These are phyloP conservation scores for Lycium barbarum DNA, from an alignment of 257 asterid species.

Conservation along the genomic window DNA sequence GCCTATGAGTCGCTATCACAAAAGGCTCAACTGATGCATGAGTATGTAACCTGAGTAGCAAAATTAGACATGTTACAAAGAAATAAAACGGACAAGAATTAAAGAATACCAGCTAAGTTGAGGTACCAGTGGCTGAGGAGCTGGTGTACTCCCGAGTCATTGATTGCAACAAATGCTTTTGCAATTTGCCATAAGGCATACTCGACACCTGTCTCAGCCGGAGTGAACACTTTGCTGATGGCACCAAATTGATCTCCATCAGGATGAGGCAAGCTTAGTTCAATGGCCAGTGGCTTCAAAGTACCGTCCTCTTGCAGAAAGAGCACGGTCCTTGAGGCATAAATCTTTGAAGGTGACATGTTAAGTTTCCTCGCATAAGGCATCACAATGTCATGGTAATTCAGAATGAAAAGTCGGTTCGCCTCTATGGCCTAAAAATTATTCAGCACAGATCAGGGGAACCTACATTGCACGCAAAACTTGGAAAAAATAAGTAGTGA, in stretches of 20 bases:
- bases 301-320: constrained; percentile 34
- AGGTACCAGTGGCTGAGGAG: constrained; percentile 41
- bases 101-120: neutral
- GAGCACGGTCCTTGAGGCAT: constrained; percentile 50
- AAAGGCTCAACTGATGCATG: neutral
- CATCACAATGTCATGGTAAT: constrained; percentile 64
- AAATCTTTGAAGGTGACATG: constrained; percentile 48
- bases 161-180: constrained; percentile 39
- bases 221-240: constrained; percentile 31
- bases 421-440: constrained; percentile 46
- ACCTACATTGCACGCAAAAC: neutral
- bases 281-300: constrained; percentile 38
- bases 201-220: constrained; percentile 33
- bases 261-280: constrained; percentile 40
- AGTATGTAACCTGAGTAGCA: neutral
- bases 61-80: neutral
- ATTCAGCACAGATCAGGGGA: neutral
- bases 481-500: neutral
- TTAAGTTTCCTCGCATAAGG: constrained; percentile 59
- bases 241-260: constrained; percentile 34
- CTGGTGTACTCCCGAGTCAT: constrained; percentile 38
- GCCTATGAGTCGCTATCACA: neutral
- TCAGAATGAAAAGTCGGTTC: constrained; percentile 48
- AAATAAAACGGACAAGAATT: neutral
- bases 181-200: constrained; percentile 38